phyloP scores from a whole-genome alignment of 2,329 filamentous ascomycete species.

The Aspergillus neotritici region DNA sequence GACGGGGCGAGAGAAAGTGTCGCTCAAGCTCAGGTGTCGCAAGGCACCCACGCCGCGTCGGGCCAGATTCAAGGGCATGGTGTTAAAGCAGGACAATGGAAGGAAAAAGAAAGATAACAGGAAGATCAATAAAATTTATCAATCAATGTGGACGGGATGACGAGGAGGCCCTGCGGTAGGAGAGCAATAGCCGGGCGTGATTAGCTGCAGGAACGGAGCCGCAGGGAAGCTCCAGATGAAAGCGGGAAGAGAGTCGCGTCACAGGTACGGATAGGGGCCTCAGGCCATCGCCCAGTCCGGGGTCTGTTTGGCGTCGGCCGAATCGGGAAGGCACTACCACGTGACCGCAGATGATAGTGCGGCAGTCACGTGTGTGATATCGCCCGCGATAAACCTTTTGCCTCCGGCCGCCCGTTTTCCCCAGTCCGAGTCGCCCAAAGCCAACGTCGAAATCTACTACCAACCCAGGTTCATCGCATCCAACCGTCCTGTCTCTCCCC shows the following conservation, averaged over 20 bases:
- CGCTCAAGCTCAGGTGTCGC: conserved; percentile 23
- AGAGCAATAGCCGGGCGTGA: not conserved
- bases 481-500: not conserved
- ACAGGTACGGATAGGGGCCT: conserved; percentile 5
- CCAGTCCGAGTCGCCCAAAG: too few species aligned
- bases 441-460: too few species aligned
- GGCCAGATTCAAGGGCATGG: conserved; percentile 31
- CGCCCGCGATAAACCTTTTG: too few species aligned
- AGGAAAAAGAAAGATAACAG: not conserved
- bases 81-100: conserved; percentile 7
- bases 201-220: conserved; percentile 8
- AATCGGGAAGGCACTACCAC: conserved; percentile 13
- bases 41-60: conserved; percentile 28
- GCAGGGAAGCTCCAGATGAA: conserved; percentile 22
- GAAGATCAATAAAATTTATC: not conserved
- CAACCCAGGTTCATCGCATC: too few species aligned
- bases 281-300: conserved; percentile 12
- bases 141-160: not conserved
- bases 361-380: too few species aligned
- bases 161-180: not conserved
- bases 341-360: too few species aligned
- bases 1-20: conserved; percentile 21
- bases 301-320: conserved; percentile 23
- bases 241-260: conserved; percentile 19
- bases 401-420: too few species aligned